Evolutionary conservation across 2,329 filamentous ascomycete species (phyloP), one percentile per base, ranked within the genome.

Genomic region (Alternaria angustiovoidea): DNA sequence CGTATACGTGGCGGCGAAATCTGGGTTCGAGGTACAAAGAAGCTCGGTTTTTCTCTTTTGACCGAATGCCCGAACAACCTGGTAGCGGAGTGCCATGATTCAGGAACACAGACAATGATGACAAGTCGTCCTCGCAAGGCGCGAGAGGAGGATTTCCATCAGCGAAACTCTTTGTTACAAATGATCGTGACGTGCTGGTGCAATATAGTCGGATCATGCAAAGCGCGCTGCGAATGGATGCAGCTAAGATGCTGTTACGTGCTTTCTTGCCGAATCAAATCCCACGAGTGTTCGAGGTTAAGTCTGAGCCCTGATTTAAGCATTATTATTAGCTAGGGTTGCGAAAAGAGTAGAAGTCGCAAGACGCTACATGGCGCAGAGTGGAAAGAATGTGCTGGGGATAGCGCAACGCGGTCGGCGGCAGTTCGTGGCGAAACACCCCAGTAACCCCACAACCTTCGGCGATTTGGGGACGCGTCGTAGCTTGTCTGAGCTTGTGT

Each of bases 31-130:
- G 48, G 39, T 28, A 28, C 32, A 32, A 18, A 11, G 20, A 32
- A 39, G 14, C 34, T 51, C 48, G 48, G 34, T 11, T 24, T 24
- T 18, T 51, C 34, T 51, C 34, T 28, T 51, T 51, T 38, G 28
- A 51, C 48, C 48, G 20, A 51, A 39, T 12, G 22, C 22, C 22
- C 22, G 22, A 24, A 24, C 22, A 51, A 39, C 48, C 34, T 51
- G 32, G 32, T 22, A 51, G 32, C 48, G 32, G 16, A 49, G 32
- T 56, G 14, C 43, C 44, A 49, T 28, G 42, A 56, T 42, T 30
- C 53, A 18, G 47, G 22, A 56, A 49, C 26, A 24, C n/a, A 49
- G 43, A 32, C 18, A 7, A 9, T 28, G 34, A 30, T 26, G 28
- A 28, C 26, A 49, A 42, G n/a, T 49, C 24, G n/a, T 56, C 26